A percentile compares a stretch with the other conserved stretches of the same genome.
These are phyloP conservation scores for Pythium rhizo-oryzae DNA, from an alignment of 352 stramenopile species.

Conservation along the genomic window DNA sequence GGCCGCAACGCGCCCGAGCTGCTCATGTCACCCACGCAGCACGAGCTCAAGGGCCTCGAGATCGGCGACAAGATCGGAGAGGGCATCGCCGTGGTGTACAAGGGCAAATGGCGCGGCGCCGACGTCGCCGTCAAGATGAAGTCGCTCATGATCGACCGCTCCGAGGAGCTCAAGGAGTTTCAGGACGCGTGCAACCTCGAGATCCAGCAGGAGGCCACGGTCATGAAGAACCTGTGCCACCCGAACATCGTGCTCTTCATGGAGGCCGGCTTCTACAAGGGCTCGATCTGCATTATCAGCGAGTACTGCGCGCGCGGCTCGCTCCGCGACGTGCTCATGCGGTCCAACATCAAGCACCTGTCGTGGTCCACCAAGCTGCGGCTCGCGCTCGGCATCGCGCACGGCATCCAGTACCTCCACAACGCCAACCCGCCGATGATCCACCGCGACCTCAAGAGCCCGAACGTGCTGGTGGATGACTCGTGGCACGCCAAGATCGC, in stretches of 20 bases:
- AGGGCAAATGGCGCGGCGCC: slow-evolving; percentile 95
- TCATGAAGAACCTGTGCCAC: slow-evolving; percentile 83
- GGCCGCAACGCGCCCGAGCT: slow-evolving; percentile 10
- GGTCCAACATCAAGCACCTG: slow-evolving; percentile 65
- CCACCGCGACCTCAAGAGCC: slow-evolving; percentile 90
- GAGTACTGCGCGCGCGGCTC: slow-evolving; percentile 95
- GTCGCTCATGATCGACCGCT: slow-evolving; percentile 68
- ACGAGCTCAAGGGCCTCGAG: slow-evolving; percentile 81
- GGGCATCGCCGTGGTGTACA: slow-evolving; percentile 92
- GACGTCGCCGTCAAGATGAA: slow-evolving; percentile 96
- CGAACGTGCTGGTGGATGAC: slow-evolving; percentile 89
- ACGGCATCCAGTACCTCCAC: slow-evolving; percentile 92
- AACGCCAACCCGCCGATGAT: slow-evolving; percentile 90
- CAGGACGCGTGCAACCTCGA: slow-evolving; percentile 84
- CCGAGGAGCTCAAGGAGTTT: slow-evolving; percentile 68
- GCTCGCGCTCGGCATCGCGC: slow-evolving; percentile 73
- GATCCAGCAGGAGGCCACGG: slow-evolving; percentile 80
- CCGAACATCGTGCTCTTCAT: slow-evolving; percentile 91
- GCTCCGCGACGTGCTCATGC: slow-evolving; percentile 93
- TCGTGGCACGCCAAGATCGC: slow-evolving; percentile 92
- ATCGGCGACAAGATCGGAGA: slow-evolving; percentile 86
- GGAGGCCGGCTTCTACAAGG: slow-evolving; percentile 84
- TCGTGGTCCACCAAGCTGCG: slow-evolving; percentile 84
- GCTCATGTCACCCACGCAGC: slow-evolving; percentile 40
- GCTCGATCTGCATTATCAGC: slow-evolving; percentile 95